Evolutionary conservation across 345 rosid species (phyloP).

Genomic region (Syzygium grande): DNA sequence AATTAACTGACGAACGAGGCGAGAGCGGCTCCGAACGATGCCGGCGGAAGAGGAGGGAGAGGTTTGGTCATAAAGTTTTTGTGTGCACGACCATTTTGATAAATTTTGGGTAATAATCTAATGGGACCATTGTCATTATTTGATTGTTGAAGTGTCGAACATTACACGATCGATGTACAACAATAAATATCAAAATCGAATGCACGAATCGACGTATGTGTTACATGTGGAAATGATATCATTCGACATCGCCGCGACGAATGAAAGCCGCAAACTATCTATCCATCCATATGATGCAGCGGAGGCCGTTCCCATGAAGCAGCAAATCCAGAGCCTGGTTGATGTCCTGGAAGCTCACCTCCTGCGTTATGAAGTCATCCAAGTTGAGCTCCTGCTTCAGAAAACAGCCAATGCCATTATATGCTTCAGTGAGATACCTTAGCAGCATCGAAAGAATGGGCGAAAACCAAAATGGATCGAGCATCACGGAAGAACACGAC

Average conservation of each 20-base stretch:
- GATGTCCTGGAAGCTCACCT: constrained; percentile 41
- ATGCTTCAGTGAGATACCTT: not conserved
- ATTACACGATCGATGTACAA: accelerated
- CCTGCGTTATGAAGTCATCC: constrained; percentile 36
- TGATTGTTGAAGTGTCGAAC: not conserved
- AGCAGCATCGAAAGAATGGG: not conserved
- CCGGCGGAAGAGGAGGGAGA: not conserved
- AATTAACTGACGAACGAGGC: not conserved
- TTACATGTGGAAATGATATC: not conserved
- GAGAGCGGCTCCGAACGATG: not conserved
- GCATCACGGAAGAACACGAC: not conserved
- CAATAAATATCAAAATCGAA: not conserved
- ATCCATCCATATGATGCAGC: constrained; percentile 58
- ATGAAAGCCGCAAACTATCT: not conserved
- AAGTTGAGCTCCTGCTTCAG: constrained; percentile 37
- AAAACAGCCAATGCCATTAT: not conserved
- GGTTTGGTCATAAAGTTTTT: not conserved
- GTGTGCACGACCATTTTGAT: not conserved
- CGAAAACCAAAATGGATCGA: not conserved
- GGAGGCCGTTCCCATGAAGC: constrained; percentile 34
- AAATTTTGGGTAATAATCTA: not conserved
- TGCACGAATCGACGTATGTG: not conserved
- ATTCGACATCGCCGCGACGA: not conserved
- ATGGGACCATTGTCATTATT: not conserved
- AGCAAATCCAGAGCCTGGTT: constrained; percentile 53